Evolutionary conservation across 441 rosid species (phyloP).

Genomic region (Corymbia calophylla): DNA sequence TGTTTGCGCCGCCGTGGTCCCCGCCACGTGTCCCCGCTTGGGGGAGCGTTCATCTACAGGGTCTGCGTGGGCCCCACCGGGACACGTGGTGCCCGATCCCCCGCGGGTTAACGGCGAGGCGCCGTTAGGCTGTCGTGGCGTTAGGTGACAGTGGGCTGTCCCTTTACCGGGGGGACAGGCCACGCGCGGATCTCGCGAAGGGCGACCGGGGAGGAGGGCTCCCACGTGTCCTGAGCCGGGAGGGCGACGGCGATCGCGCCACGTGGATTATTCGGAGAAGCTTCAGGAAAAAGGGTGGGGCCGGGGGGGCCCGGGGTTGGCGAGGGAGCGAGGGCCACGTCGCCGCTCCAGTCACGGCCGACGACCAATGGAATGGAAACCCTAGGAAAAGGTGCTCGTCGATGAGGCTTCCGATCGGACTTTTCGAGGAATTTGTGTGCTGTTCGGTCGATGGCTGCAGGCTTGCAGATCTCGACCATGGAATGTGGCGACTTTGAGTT

Average conservation of each 20-base stretch:
- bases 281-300: slow-evolving; percentile 9
- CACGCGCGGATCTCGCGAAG: slow-evolving; percentile 29
- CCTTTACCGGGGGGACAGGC: background rate
- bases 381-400: background rate
- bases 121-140: slow-evolving; percentile 38
- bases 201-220: slow-evolving; percentile 1
- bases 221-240: slow-evolving; percentile 17
- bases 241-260: background rate
- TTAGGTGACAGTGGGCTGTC: slow-evolving; percentile 22
- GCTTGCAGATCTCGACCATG: background rate
- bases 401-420: background rate
- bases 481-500: background rate
- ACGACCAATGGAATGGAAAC: background rate
- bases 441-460: background rate
- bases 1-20: background rate
- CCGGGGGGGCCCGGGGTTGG: too few species aligned
- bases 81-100: background rate
- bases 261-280: slow-evolving; percentile 7
- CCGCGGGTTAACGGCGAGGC: background rate
- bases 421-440: too few species aligned
- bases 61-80: background rate
- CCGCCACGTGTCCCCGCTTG: background rate
- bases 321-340: background rate
- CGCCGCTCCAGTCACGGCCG: background rate
- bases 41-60: background rate